Percentiles rank a stretch among this genome's conserved stretches.
These are phyloP conservation scores for Fusarium tricinctum DNA, from an alignment of 2,329 filamentous ascomycete species.

Conservation along the genomic window DNA sequence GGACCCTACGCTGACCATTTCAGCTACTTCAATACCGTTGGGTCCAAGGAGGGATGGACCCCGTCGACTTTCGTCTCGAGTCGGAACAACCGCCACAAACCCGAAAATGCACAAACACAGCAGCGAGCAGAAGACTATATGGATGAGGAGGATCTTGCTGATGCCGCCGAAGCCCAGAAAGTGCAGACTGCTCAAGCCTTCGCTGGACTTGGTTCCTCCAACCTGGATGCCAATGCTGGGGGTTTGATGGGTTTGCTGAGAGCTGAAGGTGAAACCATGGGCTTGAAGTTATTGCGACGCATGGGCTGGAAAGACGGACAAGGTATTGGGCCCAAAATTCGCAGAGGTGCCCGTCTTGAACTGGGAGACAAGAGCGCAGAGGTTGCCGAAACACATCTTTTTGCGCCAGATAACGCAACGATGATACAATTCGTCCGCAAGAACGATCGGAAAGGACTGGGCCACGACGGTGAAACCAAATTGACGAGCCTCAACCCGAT, in stretches of 20 bases:
- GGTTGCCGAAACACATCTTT: slow-evolving; percentile 73
- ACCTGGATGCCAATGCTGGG: slow-evolving; percentile 66
- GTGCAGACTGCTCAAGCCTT: slow-evolving; percentile 82
- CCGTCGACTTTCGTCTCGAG: slow-evolving; percentile 94
- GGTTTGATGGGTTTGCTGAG: slow-evolving; percentile 79
- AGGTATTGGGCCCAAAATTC: slow-evolving; percentile 89
- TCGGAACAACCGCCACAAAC: slow-evolving; percentile 80
- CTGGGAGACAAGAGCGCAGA: slow-evolving; percentile 56
- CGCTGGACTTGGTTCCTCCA: slow-evolving; percentile 79
- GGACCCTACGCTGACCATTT: slow-evolving; percentile 26
- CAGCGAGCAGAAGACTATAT: slow-evolving; percentile 90
- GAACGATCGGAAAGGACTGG: slow-evolving; percentile 78
- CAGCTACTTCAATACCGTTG: slow-evolving; percentile 97
- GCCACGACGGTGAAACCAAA: slow-evolving; percentile 71
- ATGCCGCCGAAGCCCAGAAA: slow-evolving; percentile 82
- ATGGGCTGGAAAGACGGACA: slow-evolving; percentile 99
- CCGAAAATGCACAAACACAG: slow-evolving; percentile 68
- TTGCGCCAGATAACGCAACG: slow-evolving; percentile 84
- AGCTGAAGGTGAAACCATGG: slow-evolving; percentile 84
- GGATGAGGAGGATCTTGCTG: slow-evolving; percentile 95
- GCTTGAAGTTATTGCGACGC: slow-evolving; percentile 83
- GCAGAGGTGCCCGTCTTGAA: slow-evolving; percentile 77
- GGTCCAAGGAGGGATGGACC: slow-evolving; percentile 98
- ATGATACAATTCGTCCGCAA: slow-evolving; percentile 78
- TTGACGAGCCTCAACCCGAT: slow-evolving; percentile 58